Percentiles rank a stretch among this genome's conserved stretches.
Evolutionary conservation across 495 filamentous ascomycete species (phyloP).

Genomic region (Aspergillus sclerotiicarbonarius): DNA sequence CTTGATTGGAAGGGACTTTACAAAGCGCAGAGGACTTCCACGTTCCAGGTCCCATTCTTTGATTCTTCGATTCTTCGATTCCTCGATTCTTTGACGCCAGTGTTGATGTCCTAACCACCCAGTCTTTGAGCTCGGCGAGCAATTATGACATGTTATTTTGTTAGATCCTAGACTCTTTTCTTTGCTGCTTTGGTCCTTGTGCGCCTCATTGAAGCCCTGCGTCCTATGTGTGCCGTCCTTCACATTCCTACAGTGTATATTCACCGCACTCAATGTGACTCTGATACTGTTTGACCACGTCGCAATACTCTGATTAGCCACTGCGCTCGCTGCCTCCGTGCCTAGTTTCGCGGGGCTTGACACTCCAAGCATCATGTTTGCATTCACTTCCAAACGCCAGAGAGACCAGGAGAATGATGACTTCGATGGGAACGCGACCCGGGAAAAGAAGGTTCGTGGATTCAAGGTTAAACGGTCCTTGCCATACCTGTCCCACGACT

Average conservation of each 20-base stretch:
- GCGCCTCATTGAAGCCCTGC: not conserved
- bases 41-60: no score
- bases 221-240: not conserved
- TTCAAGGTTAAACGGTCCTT: not conserved
- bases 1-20: no score
- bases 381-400: conserved; percentile 21
- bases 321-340: not conserved
- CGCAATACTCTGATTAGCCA: not conserved
- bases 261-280: not conserved
- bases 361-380: conserved; percentile 19
- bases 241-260: not conserved
- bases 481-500: not conserved
- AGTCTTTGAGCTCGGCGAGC: not conserved
- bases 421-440: conserved; percentile 11
- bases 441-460: conserved; percentile 24
- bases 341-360: not conserved
- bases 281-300: not conserved
- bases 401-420: conserved; percentile 23
- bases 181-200: not conserved
- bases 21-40: no score
- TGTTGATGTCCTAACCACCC: not conserved
- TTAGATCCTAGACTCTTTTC: not conserved
- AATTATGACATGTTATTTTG: not conserved
- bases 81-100: no score
- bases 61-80: no score